Conservation (phyloP, 345 rosid genomes). For the Pistacia atlantica region DNA sequence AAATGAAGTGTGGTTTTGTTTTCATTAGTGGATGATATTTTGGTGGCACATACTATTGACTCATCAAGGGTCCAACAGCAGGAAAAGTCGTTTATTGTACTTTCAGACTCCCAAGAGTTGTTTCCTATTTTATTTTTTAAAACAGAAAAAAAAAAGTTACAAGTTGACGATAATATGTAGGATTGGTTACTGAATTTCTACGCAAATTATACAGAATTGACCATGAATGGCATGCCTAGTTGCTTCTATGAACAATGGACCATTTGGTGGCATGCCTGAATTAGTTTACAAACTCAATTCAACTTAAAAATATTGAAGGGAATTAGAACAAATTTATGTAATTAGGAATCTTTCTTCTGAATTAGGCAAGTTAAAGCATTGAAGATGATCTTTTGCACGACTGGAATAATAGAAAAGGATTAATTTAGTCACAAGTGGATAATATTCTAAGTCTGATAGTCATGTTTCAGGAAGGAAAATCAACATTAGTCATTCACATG, state of each 20-base stretch:
- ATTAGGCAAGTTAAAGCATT: background rate
- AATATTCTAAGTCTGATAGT: background rate
- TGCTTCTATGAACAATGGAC: constrained; percentile 2
- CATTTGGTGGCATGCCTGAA: background rate
- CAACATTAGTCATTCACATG: background rate
- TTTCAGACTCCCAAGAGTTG: too few relatives aligned
- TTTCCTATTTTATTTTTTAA: background rate
- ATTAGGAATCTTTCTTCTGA: background rate
- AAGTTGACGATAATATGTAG: background rate
- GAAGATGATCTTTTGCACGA: background rate
- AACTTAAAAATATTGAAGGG: too few relatives aligned
- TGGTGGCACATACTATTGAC: too few relatives aligned
- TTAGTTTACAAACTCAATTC: background rate
- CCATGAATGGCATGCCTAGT: background rate
- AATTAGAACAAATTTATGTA: too few relatives aligned
- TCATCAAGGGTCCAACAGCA: too few relatives aligned
- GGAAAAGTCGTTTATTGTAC: too few relatives aligned
- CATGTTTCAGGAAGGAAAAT: background rate
- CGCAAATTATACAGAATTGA: background rate
- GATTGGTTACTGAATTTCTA: background rate
- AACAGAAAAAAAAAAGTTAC: background rate
- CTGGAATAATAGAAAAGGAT: background rate
- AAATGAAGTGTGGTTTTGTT: too few relatives aligned
- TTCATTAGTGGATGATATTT: too few relatives aligned
- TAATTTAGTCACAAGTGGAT: too few relatives aligned